A percentile compares a stretch with the other conserved stretches of the same genome.
phyloP scores from a whole-genome alignment of 371 early-diverging fungal genomes.

The Parasitella parasitica region DNA sequence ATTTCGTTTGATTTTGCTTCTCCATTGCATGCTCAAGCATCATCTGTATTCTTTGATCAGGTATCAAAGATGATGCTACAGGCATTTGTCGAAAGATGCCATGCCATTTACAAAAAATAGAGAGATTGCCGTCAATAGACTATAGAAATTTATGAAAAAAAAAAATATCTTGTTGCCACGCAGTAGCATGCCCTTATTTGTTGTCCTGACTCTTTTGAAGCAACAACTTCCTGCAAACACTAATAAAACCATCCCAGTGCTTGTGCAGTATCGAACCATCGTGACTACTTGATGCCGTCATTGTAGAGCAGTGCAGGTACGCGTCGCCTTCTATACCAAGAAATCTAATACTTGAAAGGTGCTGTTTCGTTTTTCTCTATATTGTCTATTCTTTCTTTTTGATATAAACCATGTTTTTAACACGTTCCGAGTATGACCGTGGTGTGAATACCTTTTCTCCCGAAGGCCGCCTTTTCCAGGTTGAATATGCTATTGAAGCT shows the following conservation, averaged over 20 bases:
- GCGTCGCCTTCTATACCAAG: not conserved
- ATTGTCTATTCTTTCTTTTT: not conserved
- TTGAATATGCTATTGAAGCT: constrained; percentile 99
- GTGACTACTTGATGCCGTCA: constrained; percentile 3
- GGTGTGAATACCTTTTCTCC: constrained; percentile 99
- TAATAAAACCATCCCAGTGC: too few relatives aligned
- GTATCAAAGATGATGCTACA: constrained; percentile 71
- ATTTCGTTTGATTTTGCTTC: constrained; percentile 82
- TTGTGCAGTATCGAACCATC: too few relatives aligned
- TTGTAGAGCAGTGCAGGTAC: not conserved
- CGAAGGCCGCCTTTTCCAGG: constrained; percentile 98
- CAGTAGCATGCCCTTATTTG: not conserved
- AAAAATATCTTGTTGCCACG: not conserved
- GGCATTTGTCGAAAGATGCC: constrained; percentile 72
- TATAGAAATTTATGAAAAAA: not conserved
- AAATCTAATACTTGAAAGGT: not conserved
- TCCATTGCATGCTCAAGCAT: constrained; percentile 72
- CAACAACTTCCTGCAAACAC: not conserved
- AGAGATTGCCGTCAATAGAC: not conserved
- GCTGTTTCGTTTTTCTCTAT: not conserved
- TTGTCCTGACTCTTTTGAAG: not conserved
- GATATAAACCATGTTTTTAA: constrained; percentile 59
- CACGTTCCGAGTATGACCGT: constrained; percentile 95
- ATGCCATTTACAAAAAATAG: constrained; percentile 53
- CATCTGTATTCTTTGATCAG: constrained; percentile 75